Base-by-base conservation (phyloP, 2,329 filamentous ascomycete genomes). In the Calonectria multiphialidica region DNA sequence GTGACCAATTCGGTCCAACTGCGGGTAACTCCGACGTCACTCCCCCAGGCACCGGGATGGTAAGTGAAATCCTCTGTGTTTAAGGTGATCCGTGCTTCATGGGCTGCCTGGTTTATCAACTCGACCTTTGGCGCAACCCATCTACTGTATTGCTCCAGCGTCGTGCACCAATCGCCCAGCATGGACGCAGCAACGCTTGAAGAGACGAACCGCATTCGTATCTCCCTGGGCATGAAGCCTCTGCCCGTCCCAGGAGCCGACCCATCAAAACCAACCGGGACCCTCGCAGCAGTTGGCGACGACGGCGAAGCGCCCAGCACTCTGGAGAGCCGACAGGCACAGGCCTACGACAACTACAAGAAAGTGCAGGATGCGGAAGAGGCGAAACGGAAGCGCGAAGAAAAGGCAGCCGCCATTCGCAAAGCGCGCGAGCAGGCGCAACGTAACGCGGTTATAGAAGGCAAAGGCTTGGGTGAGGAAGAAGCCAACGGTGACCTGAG, bases 151-250 rank as follows among this genome's bases (percentile, higher is more conserved):
- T 55, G 49, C 35, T 37, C 25, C 47, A 55, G n/a, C 16, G 42
- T 68, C 67, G 44, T 49, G 62, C 37, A 42, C 50, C 47, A 65
- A 62, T 65, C 61, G 71, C 59, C 33, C 78, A 85, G 77, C 55
- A 91, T 91, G 87, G 91, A 93, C 82, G 87, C 92, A 78, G 91
- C 94, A 53, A 93, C 94, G 33, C 96, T 98, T 81, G 94, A 97
- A 84, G 95, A 98, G 88, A 95, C 95, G 76, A 98, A 98, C 87
- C 94, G 96, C 81, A 93, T 98, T 80, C 95, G 96, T 80, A 89
- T 93, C 79, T 95, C 95, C 62, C 91, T 98, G 86, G 96, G 96
- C 81, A 92, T 98, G 88, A 95, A 96, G 81, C 96, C 95, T 30
- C 87, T 98, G 80, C 95, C 95, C 28, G 94, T 97, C 13, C 94